Evolutionary conservation across 1,139 yeast genomes (phyloP), one percentile per base, ranked within the genome.

Genomic region (Casaregolazyma suthepensis): DNA sequence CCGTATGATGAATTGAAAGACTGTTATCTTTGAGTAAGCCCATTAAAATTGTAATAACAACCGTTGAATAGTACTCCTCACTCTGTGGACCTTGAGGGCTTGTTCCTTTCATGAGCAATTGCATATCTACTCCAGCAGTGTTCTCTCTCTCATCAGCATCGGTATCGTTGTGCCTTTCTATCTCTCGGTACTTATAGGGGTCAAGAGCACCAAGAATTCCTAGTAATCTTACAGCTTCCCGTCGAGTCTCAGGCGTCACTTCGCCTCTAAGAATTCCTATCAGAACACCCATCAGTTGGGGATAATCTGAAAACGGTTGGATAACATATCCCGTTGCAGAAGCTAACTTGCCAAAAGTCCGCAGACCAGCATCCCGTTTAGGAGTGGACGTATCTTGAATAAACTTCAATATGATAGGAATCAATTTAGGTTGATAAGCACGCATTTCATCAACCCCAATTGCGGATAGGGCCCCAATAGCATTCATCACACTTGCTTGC

Each of bases 191-290:
- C 64, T 88, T 90, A 67, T 91, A 93, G 1, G 99, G 99, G 70
- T 94, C 99, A 51, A 94, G 75, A 0, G 99, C 99, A 56, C 99
- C 99, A 46, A 94, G 73, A 43, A 91, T 90, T 64, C 99, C 99
- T 58, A 93, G 74, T 20, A 93, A 72, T 60, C 93, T 77, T 0
- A 93, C 96, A 0, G 96, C 86, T 67, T 91, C 98, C 55, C 96
- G 75, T 62, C 94, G 80, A 5, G 88, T 83, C 3, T 79, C 73
- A 1, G 84, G 79, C 0, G 94, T 82, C 13, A 85, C 81, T 62
- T 90, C 97, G 59, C 90, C 82, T 59, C 86, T 87, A 56, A 93
- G 73, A 45, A 93, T 89, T 48, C 83, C 84, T 3, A 91, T 89
- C 43, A 93, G 73, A 70, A 88, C 81, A 7, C 94, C 91, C 43